Conservation (phyloP, 805 yeast genomes). For the Yamadazyma sp. region DNA sequence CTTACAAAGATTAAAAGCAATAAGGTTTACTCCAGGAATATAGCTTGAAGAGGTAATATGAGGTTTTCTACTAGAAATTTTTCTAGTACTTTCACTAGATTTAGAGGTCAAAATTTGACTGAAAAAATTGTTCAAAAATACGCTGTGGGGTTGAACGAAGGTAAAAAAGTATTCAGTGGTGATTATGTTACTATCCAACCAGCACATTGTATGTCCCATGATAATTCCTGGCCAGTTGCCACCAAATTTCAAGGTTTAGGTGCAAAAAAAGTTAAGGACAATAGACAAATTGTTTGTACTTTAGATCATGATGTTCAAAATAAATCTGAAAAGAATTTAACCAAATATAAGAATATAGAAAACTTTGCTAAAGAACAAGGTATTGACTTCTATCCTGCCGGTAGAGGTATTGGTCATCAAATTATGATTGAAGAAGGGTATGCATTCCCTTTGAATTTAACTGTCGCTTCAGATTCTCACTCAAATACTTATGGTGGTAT, state of each 20-base stretch:
- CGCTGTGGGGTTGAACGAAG: constrained; percentile 80
- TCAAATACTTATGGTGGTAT: constrained; percentile 98
- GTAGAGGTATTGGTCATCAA: constrained; percentile 98
- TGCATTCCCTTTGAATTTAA: constrained; percentile 88
- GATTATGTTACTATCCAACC: constrained; percentile 95
- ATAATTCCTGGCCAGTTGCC: constrained; percentile 99
- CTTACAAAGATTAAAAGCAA: background rate
- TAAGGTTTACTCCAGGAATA: too few species aligned
- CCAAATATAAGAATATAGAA: constrained; percentile 85
- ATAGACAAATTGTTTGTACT: constrained; percentile 91
- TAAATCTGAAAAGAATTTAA: constrained; percentile 80
- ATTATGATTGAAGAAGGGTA: constrained; percentile 99
- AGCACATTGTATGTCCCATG: constrained; percentile 98
- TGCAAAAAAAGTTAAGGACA: constrained; percentile 76
- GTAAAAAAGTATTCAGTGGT: constrained; percentile 77
- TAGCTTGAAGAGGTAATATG: constrained; percentile 1
- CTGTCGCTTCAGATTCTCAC: constrained; percentile 97
- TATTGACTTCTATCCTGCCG: constrained; percentile 96
- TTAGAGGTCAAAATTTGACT: constrained; percentile 76
- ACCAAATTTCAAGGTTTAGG: constrained; percentile 94
- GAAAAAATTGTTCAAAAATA: constrained; percentile 94
- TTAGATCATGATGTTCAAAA: constrained; percentile 98
- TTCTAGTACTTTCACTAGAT: constrained; percentile 15
- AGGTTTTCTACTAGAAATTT: constrained; percentile 16
- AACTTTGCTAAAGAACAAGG: constrained; percentile 87